Evolutionary conservation across 1,139 yeast species (phyloP).

Genomic region (Sugiyamaella sp.): DNA sequence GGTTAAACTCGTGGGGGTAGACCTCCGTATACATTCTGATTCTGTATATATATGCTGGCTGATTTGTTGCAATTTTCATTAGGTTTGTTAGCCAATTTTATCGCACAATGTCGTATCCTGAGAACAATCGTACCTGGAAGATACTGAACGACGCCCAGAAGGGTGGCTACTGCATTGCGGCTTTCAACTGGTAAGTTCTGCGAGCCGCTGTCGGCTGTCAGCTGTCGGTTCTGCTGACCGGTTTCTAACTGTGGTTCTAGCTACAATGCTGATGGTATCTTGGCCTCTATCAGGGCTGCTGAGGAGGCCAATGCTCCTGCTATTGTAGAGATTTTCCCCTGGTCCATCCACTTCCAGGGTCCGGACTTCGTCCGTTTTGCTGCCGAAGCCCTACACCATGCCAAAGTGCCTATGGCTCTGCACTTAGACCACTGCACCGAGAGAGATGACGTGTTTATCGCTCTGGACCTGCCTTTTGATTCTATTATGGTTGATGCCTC

Average conservation of each 20-base stretch:
- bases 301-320: conserved; percentile 36
- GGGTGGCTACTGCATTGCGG: conserved; percentile 35
- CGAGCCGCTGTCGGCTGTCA: not conserved
- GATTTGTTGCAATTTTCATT: conserved; percentile 4
- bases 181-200: conserved; percentile 31
- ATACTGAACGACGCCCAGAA: conserved; percentile 33
- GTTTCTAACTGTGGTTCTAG: conserved; percentile 13
- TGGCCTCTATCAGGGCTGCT: conserved; percentile 37
- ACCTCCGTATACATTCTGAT: not conserved
- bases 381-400: conserved; percentile 33
- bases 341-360: conserved; percentile 38
- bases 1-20: conserved; percentile 13
- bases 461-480: conserved; percentile 36
- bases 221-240: not conserved
- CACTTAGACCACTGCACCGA: conserved; percentile 38
- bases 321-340: conserved; percentile 38
- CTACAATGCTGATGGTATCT: conserved; percentile 36
- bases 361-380: conserved; percentile 32
- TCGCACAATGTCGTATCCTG: conserved; percentile 21
- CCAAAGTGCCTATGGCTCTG: conserved; percentile 36
- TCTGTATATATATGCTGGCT: not conserved
- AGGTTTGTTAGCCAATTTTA: not conserved
- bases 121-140: conserved; percentile 34
- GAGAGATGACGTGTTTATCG: conserved; percentile 32
- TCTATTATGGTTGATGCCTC: conserved; percentile 40